Evolutionary conservation across 129 eudicot species (phyloP).

Genomic region (Solidago caesia): DNA sequence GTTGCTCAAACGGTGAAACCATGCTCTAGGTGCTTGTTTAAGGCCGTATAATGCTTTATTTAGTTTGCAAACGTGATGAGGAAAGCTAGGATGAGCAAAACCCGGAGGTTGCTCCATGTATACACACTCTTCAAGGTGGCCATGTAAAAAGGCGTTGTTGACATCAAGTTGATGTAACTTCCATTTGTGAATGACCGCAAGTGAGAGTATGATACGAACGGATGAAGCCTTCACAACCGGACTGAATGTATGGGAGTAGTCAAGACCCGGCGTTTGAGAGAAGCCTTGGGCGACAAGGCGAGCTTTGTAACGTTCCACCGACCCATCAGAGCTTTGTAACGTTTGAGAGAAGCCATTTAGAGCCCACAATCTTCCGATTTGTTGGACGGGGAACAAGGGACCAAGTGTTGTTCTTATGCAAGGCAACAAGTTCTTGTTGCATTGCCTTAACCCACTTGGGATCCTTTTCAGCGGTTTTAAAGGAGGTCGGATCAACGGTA

Average conservation of each 20-base stretch:
- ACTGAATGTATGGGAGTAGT: slow-evolving; percentile 16
- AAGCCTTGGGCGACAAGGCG: slow-evolving; percentile 17
- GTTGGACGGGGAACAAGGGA: slow-evolving; percentile 7
- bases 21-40: slow-evolving; percentile 8
- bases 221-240: slow-evolving; percentile 17
- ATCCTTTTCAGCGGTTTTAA: not conserved
- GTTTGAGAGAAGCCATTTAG: slow-evolving; percentile 21
- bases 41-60: slow-evolving; percentile 5
- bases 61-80: slow-evolving; percentile 9
- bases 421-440: slow-evolving; percentile 8
- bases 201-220: not conserved
- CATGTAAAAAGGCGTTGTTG: not conserved
- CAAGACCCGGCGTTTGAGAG: slow-evolving; percentile 1
- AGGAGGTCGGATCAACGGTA: slow-evolving; percentile 5
- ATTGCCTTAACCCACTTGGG: slow-evolving; percentile 10
- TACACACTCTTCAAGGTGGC: slow-evolving; percentile 10
- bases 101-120: slow-evolving; percentile 24
- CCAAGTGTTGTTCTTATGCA: slow-evolving; percentile 20
- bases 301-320: slow-evolving; percentile 13
- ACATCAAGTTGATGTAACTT: slow-evolving; percentile 1
- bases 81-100: slow-evolving; percentile 19
- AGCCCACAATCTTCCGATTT: slow-evolving; percentile 9
- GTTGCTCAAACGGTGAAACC: not conserved
- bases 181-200: slow-evolving; percentile 11
- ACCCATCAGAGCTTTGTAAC: slow-evolving; percentile 15